These are phyloP conservation scores for Pythium chondricola DNA, from an alignment of 352 stramenopile species.

Conservation along the genomic window DNA sequence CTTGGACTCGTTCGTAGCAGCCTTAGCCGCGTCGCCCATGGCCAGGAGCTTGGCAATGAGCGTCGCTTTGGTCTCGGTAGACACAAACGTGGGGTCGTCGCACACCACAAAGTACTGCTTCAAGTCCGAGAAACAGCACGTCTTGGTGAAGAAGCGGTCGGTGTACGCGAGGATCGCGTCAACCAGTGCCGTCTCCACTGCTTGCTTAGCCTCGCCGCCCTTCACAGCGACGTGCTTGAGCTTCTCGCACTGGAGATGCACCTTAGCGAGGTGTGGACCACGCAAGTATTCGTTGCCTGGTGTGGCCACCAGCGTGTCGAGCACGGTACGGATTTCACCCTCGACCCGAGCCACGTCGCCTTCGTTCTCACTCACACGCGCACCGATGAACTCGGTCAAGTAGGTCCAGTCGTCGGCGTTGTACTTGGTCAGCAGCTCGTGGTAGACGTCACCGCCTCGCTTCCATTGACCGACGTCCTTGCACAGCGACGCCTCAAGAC, in stretches of 20 bases:
- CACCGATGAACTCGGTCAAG: conserved; percentile 55
- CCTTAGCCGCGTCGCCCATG: conserved; percentile 10
- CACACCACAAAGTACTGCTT: conserved; percentile 66
- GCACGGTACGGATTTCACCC: conserved; percentile 28
- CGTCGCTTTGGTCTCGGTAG: conserved; percentile 24
- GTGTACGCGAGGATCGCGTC: conserved; percentile 50
- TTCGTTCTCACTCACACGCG: conserved; percentile 33
- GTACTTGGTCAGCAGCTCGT: conserved; percentile 53
- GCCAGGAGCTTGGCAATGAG: conserved; percentile 36
- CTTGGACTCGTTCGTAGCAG: conserved; percentile 10
- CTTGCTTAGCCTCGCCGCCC: conserved; percentile 3
- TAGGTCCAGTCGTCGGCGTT: conserved; percentile 84
- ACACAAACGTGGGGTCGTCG: conserved; percentile 25
- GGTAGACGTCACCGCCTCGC: conserved; percentile 47
- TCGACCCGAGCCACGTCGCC: conserved; percentile 15
- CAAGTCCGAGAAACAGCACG: conserved; percentile 82
- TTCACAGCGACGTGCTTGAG: conserved; percentile 26
- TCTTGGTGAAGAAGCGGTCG: conserved; percentile 68
- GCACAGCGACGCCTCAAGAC: conserved; percentile 56
- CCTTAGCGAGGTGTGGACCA: conserved; percentile 55
- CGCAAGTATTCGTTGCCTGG: conserved; percentile 51
- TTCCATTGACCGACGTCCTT: conserved; percentile 45
- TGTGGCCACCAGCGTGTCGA: conserved; percentile 36
- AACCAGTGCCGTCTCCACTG: conserved; percentile 37
- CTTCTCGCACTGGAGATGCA: conserved; percentile 50